Conservation (phyloP, 2,329 filamentous ascomycete species). For the Pestalotiopsis fici region DNA sequence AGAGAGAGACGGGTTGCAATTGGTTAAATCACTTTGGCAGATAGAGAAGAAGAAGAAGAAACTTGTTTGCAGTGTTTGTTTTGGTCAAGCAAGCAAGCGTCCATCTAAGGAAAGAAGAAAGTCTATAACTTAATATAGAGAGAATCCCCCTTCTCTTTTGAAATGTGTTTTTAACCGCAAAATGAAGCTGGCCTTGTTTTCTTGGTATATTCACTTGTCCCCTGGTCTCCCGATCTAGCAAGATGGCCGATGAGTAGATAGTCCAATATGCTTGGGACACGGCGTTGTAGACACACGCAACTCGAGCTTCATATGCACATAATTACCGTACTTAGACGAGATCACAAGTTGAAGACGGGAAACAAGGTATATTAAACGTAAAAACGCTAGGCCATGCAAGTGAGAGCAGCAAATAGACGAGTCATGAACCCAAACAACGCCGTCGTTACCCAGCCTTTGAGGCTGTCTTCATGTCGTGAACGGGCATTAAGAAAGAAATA, state of each 20-base stretch:
- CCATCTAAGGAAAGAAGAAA: not conserved
- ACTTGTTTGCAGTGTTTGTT: not conserved
- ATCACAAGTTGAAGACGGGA: not conserved
- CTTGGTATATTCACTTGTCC: not conserved
- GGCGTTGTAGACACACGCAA: no score
- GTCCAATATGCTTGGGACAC: no score
- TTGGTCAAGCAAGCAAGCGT: no score
- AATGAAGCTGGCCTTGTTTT: no score
- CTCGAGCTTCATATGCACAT: not conserved
- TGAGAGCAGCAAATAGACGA: not conserved
- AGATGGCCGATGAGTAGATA: no score
- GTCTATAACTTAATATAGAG: not conserved
- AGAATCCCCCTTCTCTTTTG: not conserved
- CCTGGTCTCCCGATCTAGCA: no score
- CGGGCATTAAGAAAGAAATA: slow-evolving; percentile 4
- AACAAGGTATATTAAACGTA: not conserved
- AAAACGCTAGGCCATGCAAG: slow-evolving; percentile 7
- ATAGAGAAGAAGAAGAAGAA: not conserved
- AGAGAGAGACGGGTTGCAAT: not conserved
- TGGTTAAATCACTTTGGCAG: not conserved
- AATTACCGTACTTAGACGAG: not conserved
- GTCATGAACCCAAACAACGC: slow-evolving; percentile 2
- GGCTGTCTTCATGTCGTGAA: not conserved
- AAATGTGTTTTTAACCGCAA: not conserved
- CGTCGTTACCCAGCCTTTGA: not conserved